Percentiles rank a stretch among this genome's conserved stretches.
phyloP scores from a whole-genome alignment of 2,329 filamentous ascomycete genomes.

The Pseudocercospora fuligena region DNA sequence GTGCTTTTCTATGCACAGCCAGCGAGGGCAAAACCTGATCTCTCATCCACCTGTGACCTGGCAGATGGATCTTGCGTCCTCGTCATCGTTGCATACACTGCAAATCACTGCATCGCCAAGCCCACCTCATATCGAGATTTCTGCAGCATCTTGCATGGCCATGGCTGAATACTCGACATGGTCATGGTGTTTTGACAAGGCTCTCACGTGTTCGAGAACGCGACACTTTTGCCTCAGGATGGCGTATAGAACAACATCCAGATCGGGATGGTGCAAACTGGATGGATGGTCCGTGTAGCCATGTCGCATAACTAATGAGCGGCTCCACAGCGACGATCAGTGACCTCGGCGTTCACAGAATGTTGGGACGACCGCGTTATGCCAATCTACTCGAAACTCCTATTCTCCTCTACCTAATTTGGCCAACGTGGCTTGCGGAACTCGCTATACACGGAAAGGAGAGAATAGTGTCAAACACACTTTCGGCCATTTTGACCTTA shows the following conservation, averaged over 20 bases:
- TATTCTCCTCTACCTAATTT: background rate
- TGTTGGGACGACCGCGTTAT: background rate
- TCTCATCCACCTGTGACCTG: too few relatives aligned
- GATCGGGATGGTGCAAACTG: background rate
- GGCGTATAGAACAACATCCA: background rate
- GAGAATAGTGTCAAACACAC: background rate
- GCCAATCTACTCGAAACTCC: conserved; percentile 13
- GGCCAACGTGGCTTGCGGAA: background rate
- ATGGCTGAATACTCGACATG: background rate
- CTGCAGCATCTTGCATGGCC: background rate
- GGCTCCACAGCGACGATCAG: too few relatives aligned
- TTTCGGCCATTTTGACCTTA: background rate
- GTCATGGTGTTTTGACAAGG: background rate
- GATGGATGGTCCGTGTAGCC: background rate
- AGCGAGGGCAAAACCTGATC: too few relatives aligned
- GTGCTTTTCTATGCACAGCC: too few relatives aligned
- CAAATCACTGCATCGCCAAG: background rate
- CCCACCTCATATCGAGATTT: background rate
- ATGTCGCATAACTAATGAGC: background rate
- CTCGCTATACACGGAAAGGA: background rate
- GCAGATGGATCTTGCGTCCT: background rate
- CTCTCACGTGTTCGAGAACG: background rate
- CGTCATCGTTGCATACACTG: background rate
- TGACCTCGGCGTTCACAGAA: background rate
- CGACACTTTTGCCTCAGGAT: background rate